Conservation (phyloP, 176 grass and related monocot genomes). For the Pontederia paniculata region DNA sequence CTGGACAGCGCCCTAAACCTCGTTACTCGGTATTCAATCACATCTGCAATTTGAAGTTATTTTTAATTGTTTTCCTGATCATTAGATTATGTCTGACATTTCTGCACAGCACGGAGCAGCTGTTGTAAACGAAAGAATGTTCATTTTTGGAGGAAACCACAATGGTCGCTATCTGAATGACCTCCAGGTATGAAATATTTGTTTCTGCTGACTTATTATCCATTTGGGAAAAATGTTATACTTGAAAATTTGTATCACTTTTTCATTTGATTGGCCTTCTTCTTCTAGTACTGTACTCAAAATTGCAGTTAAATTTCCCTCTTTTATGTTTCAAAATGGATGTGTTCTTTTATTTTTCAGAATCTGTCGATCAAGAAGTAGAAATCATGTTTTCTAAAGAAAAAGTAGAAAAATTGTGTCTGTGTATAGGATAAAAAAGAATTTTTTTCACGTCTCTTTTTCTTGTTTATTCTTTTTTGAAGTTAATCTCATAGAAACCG, state of each 20-base stretch:
- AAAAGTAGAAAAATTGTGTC: too few relatives aligned
- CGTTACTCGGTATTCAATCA: conserved; percentile 64
- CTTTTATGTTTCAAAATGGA: too few relatives aligned
- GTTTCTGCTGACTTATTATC: too few relatives aligned
- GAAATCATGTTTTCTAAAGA: too few relatives aligned
- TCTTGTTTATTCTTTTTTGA: conserved; percentile 13
- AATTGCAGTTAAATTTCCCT: too few relatives aligned
- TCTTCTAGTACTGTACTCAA: too few relatives aligned
- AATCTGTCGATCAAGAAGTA: too few relatives aligned
- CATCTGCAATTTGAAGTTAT: not conserved
- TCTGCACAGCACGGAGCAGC: conserved; percentile 84
- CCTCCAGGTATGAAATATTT: conserved; percentile 52
- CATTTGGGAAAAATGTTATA: too few relatives aligned
- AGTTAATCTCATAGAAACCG: not conserved
- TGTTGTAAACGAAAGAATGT: conserved; percentile 87
- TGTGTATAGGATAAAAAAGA: too few relatives aligned
- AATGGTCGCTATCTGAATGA: conserved; percentile 98
- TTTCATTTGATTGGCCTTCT: too few relatives aligned
- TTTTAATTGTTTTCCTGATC: conserved; percentile 12
- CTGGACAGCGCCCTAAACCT: conserved; percentile 53
- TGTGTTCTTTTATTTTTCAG: too few relatives aligned
- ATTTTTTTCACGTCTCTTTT: not conserved
- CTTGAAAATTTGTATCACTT: too few relatives aligned
- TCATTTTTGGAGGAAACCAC: conserved; percentile 91
- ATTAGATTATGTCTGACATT: conserved; percentile 23